Evolutionary conservation across 495 filamentous ascomycete species (phyloP).

Genomic region (Sphaerosporella brunnea): DNA sequence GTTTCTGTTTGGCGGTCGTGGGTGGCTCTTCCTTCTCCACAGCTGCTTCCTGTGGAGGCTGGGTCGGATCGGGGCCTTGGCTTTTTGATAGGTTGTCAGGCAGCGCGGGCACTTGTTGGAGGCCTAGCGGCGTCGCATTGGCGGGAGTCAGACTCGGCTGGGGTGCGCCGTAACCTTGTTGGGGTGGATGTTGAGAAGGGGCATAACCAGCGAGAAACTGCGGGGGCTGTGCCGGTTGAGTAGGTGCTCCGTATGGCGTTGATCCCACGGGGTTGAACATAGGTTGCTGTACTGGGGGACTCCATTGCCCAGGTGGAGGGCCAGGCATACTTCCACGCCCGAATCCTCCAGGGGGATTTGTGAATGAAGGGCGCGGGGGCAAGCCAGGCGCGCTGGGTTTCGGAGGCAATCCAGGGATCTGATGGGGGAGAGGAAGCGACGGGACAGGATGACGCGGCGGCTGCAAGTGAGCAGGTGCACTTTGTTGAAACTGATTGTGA

Average conservation of each 20-base stretch:
- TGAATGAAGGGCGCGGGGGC: slow-evolving; percentile 22
- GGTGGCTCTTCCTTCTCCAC: slow-evolving; percentile 17
- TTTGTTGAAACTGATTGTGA: slow-evolving; percentile 18
- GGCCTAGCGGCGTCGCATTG: slow-evolving; percentile 10
- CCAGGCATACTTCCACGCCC: slow-evolving; percentile 12
- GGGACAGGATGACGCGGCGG: slow-evolving; percentile 15
- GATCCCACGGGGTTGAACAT: slow-evolving; percentile 10
- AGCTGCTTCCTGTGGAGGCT: slow-evolving; percentile 8
- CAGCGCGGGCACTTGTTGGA: slow-evolving; percentile 9
- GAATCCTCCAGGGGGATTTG: slow-evolving; percentile 13
- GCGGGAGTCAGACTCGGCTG: neutral
- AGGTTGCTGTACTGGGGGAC: slow-evolving; percentile 11
- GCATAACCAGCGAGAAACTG: slow-evolving; percentile 1
- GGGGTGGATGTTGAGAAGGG: slow-evolving; percentile 6
- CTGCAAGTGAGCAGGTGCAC: slow-evolving; percentile 17
- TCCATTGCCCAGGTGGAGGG: slow-evolving; percentile 12
- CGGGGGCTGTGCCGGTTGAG: slow-evolving; percentile 11
- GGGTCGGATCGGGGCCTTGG: no score
- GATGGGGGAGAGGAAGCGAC: slow-evolving; percentile 24
- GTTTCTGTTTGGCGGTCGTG: slow-evolving; percentile 16
- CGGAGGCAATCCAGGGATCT: slow-evolving; percentile 23
- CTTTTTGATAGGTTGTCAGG: no score
- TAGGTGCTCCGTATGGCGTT: slow-evolving; percentile 11
- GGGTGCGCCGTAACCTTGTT: slow-evolving; percentile 8
- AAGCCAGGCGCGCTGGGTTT: slow-evolving; percentile 25